Conservation (phyloP, 352 stramenopile genomes). For the Peronosclerospora sorghi region DNA sequence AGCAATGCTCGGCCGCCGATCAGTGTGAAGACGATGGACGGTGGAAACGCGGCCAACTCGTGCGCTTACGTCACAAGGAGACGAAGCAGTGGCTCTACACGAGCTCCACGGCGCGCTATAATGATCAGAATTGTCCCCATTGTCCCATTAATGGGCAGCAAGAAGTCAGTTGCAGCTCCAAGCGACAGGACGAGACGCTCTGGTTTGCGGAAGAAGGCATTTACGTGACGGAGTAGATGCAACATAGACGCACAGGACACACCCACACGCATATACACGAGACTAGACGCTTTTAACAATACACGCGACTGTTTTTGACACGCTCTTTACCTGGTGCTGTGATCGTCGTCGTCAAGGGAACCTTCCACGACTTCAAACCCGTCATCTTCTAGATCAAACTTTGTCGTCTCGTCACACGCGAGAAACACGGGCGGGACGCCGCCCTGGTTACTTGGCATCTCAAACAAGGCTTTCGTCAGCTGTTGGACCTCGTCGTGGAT, state of each 20-base stretch:
- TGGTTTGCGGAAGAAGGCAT: constrained; percentile 80
- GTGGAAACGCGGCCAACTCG: constrained; percentile 69
- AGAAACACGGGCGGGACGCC: constrained; percentile 61
- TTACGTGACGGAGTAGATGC: constrained; percentile 63
- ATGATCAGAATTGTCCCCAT: constrained; percentile 69
- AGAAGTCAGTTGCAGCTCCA: constrained; percentile 56
- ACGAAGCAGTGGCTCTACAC: constrained; percentile 49
- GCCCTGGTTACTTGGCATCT: constrained; percentile 62
- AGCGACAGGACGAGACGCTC: constrained; percentile 37
- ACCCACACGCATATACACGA: no score
- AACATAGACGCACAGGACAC: no score
- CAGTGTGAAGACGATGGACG: constrained; percentile 60
- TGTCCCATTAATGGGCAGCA: constrained; percentile 83
- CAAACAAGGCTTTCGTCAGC: constrained; percentile 48
- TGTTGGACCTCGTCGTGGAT: constrained; percentile 38
- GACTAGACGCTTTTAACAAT: constrained; percentile 17
- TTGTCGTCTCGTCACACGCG: constrained; percentile 51
- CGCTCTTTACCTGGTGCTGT: no score
- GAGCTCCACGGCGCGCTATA: constrained; percentile 38
- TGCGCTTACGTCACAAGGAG: constrained; percentile 45
- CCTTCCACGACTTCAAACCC: constrained; percentile 69
- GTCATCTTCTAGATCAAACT: constrained; percentile 73
- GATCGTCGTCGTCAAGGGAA: no score
- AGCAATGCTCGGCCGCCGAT: constrained; percentile 57
- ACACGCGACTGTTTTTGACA: constrained; percentile 10